Evolutionary conservation across 2,329 filamentous ascomycete species (phyloP).

Genomic region (Tympanopsis confertula): DNA sequence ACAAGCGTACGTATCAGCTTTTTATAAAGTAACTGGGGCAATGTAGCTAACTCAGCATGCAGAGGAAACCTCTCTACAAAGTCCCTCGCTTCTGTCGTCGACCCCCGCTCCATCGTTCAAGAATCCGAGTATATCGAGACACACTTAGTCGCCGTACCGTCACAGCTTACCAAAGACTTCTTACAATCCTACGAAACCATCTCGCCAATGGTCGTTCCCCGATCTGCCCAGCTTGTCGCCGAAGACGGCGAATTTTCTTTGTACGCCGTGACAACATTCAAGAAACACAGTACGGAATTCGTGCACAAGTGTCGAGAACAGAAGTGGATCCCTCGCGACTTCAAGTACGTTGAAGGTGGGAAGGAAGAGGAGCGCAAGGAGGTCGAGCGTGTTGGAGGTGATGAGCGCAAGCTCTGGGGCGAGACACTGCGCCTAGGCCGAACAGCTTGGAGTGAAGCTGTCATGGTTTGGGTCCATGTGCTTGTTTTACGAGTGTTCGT

Average conservation of each 20-base stretch:
- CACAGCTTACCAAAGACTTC: slow-evolving; percentile 73
- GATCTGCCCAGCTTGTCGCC: slow-evolving; percentile 69
- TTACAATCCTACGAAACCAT: slow-evolving; percentile 80
- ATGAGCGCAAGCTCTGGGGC: slow-evolving; percentile 86
- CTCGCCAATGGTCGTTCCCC: slow-evolving; percentile 82
- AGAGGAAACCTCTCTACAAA: slow-evolving; percentile 90
- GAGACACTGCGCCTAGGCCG: slow-evolving; percentile 78
- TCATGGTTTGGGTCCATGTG: slow-evolving; percentile 93
- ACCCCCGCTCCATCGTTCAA: slow-evolving; percentile 68
- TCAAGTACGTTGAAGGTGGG: slow-evolving; percentile 82
- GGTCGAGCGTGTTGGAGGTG: slow-evolving; percentile 66
- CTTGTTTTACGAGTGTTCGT: slow-evolving; percentile 88
- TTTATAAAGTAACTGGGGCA: neutral
- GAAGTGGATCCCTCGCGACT: slow-evolving; percentile 90
- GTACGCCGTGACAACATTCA: slow-evolving; percentile 83
- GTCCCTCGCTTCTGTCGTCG: slow-evolving; percentile 79
- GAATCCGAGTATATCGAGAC: slow-evolving; percentile 96
- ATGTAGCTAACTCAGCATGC: no score
- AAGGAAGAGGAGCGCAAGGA: slow-evolving; percentile 82
- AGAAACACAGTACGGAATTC: slow-evolving; percentile 80
- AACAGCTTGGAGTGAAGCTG: slow-evolving; percentile 89
- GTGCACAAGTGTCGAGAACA: slow-evolving; percentile 83
- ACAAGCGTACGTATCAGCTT: slow-evolving; percentile 56
- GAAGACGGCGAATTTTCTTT: slow-evolving; percentile 83
- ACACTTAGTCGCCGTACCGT: slow-evolving; percentile 81